Conservation (phyloP, 108 stramenopile species). For the Licmophora abbreviata region DNA sequence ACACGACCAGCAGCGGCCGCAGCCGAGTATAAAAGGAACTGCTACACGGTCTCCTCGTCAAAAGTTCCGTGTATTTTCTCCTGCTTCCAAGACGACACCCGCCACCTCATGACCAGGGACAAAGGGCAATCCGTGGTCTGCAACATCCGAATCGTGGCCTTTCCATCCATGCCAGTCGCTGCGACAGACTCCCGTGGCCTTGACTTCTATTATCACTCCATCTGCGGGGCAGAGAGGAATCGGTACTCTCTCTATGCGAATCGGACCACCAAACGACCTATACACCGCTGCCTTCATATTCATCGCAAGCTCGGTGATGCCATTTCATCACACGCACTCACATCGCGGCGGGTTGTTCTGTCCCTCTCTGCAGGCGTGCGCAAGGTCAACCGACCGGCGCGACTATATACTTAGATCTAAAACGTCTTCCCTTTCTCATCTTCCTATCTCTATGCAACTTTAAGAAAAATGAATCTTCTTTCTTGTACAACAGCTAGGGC, state of each 20-base stretch:
- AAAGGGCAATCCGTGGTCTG: conserved; percentile 52
- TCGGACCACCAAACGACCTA: conserved; percentile 41
- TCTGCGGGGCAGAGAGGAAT: conserved; percentile 27
- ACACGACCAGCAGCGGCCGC: conserved; percentile 55
- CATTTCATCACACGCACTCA: too few species aligned
- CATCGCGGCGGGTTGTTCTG: too few species aligned
- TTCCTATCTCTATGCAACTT: too few species aligned
- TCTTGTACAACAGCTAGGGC: too few species aligned
- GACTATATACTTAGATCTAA: too few species aligned
- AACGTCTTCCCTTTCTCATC: too few species aligned
- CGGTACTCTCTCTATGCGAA: conserved; percentile 36
- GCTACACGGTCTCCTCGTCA: conserved; percentile 56
- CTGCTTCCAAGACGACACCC: conserved; percentile 55
- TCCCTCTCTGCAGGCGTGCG: too few species aligned
- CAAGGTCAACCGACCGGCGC: too few species aligned
- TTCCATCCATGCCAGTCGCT: conserved; percentile 81
- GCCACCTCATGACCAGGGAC: conserved; percentile 73
- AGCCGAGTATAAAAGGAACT: conserved; percentile 69
- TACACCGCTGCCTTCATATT: conserved; percentile 70
- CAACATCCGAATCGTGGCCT: conserved; percentile 67
- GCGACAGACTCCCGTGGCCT: conserved; percentile 73
- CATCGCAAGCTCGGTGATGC: too few species aligned
- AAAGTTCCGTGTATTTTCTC: conserved; percentile 14
- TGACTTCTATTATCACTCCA: conserved; percentile 57
- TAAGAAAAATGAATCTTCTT: too few species aligned